A percentile compares a stretch with the other conserved stretches of the same genome.
Evolutionary conservation across 257 asterid genomes (phyloP).

Genomic region (Solanum ahanhuiri): DNA sequence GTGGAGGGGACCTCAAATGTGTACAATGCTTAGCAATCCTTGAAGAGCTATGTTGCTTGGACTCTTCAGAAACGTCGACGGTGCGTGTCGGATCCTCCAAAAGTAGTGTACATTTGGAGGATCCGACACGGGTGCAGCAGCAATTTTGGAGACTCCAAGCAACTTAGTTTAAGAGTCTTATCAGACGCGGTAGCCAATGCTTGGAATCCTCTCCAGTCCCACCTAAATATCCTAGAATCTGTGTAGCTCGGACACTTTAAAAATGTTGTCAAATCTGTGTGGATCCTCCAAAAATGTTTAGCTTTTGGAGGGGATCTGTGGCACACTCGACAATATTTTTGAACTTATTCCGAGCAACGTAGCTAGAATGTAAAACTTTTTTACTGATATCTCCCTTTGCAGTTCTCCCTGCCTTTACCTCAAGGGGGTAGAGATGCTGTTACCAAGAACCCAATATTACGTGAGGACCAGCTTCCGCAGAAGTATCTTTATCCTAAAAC

Average conservation of each 20-base stretch:
- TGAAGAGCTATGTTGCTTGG: background rate
- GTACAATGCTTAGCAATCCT: background rate
- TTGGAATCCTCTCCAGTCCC: background rate
- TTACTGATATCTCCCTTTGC: constrained; percentile 9
- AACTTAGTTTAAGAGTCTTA: background rate
- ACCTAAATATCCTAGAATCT: background rate
- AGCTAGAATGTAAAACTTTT: background rate
- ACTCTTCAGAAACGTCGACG: too few relatives aligned
- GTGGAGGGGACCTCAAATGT: background rate
- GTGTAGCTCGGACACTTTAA: background rate
- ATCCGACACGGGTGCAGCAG: too few relatives aligned
- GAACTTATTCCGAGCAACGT: background rate
- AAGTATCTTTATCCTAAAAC: constrained; percentile 74
- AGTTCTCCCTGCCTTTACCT: constrained; percentile 86
- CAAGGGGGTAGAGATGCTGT: constrained; percentile 88
- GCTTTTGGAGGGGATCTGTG: background rate
- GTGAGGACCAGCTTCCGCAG: constrained; percentile 92
- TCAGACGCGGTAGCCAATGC: background rate
- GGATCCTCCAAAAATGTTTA: background rate
- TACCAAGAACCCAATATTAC: constrained; percentile 77
- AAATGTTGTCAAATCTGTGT: background rate
- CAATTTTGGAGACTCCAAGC: too few relatives aligned
- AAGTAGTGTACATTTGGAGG: too few relatives aligned
- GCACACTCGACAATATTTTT: background rate
- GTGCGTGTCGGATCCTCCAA: too few relatives aligned